These are phyloP conservation scores for Choiromyces venosus DNA, from an alignment of 495 filamentous ascomycete genomes.

Conservation along the genomic window DNA sequence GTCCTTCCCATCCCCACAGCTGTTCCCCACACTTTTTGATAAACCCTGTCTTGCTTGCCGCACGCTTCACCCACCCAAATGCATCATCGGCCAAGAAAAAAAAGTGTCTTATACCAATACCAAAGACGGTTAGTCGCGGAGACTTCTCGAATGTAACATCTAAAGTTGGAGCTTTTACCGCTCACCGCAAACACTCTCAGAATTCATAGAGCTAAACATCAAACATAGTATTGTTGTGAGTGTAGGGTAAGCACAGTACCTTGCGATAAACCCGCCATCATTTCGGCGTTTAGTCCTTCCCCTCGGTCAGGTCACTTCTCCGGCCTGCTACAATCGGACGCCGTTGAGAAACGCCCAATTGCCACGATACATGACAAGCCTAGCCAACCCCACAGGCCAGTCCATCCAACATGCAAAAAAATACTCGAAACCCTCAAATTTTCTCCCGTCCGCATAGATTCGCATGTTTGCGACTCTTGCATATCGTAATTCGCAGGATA, in stretches of 20 bases:
- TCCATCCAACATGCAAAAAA: neutral
- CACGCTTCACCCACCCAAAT: slow-evolving; percentile 16
- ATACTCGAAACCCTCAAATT: neutral
- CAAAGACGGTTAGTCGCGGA: neutral
- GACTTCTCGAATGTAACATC: neutral
- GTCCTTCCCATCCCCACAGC: slow-evolving; percentile 25
- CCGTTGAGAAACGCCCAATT: neutral
- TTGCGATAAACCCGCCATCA: neutral
- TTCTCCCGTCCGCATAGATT: neutral
- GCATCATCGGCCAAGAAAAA: slow-evolving; percentile 19
- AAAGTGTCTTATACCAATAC: neutral
- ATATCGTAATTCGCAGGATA: neutral
- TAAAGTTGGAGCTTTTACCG: neutral
- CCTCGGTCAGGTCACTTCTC: neutral
- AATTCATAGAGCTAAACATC: too few species aligned
- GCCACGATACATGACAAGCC: neutral
- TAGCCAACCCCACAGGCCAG: neutral
- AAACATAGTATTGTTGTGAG: too few species aligned
- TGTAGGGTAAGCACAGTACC: too few species aligned
- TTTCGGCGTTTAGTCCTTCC: neutral
- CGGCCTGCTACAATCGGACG: neutral
- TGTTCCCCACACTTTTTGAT: slow-evolving; percentile 30
- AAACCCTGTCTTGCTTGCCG: slow-evolving; percentile 29
- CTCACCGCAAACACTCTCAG: neutral
- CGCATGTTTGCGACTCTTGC: neutral